phyloP scores from a whole-genome alignment of 495 filamentous ascomycete genomes.

The Apiosordaria backusii region DNA sequence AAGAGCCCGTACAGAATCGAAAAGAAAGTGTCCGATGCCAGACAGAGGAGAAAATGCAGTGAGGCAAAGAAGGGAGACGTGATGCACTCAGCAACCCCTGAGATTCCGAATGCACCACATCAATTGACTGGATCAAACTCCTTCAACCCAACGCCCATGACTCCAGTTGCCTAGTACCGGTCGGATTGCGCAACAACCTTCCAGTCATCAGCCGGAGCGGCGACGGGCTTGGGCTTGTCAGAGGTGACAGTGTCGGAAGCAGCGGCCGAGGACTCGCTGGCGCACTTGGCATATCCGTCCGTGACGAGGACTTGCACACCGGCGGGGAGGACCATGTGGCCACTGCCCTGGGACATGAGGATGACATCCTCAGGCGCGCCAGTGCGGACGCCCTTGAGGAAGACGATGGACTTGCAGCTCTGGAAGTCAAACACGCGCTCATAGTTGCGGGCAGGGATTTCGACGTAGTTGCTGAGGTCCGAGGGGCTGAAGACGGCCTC shows the following conservation, averaged over 20 bases:
- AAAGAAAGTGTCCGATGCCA: neutral
- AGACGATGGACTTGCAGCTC: conserved; percentile 24
- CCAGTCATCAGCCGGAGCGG: neutral
- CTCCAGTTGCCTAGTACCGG: neutral
- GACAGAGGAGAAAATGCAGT: neutral
- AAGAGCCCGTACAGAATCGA: neutral
- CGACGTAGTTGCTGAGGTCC: conserved; percentile 12
- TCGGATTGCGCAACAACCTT: neutral
- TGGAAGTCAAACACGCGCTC: conserved; percentile 29
- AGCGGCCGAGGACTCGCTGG: neutral
- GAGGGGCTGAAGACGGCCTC: conserved; percentile 12
- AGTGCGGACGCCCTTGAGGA: conserved; percentile 15
- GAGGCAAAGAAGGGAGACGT: neutral
- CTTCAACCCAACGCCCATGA: too few species aligned
- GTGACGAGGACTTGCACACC: conserved; percentile 25
- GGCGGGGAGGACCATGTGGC: conserved; percentile 29
- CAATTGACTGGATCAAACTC: too few species aligned
- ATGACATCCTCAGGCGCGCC: conserved; percentile 20
- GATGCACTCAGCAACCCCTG: too few species aligned
- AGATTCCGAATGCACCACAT: too few species aligned
- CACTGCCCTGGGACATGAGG: conserved; percentile 21
- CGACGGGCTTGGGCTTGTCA: neutral
- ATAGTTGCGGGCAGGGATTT: conserved; percentile 17
- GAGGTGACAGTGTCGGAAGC: neutral
- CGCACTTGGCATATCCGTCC: conserved; percentile 21